phyloP scores from a whole-genome alignment of 192 early-diverging fungal species.

The Coemansia sp. region DNA sequence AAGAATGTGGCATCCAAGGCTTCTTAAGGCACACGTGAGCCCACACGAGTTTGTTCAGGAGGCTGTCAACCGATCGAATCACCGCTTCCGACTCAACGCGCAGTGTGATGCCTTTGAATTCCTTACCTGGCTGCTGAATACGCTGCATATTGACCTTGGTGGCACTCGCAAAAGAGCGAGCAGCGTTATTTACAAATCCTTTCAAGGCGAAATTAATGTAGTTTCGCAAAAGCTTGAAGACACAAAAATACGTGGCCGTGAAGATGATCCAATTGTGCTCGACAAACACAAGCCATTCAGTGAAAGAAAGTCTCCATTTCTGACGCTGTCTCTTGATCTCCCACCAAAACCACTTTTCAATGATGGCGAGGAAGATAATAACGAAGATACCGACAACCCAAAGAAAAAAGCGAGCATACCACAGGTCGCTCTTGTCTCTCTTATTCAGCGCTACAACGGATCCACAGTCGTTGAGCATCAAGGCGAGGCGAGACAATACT shows the following conservation, averaged over 20 bases:
- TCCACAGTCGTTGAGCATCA: slow-evolving; percentile 53
- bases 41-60: slow-evolving; percentile 97
- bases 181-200: slow-evolving; percentile 78
- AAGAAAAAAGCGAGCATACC: slow-evolving; percentile 63
- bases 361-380: slow-evolving; percentile 77
- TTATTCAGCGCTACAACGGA: slow-evolving; percentile 87
- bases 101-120: slow-evolving; percentile 88
- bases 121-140: slow-evolving; percentile 89
- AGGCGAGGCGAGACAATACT: slow-evolving; percentile 67
- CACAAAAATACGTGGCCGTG: slow-evolving; percentile 24
- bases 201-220: slow-evolving; percentile 83
- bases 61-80: slow-evolving; percentile 76
- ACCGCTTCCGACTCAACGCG: slow-evolving; percentile 73
- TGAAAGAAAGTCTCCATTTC: slow-evolving; percentile 62
- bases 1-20: slow-evolving; percentile 90
- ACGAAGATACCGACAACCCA: slow-evolving; percentile 68
- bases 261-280: slow-evolving; percentile 19
- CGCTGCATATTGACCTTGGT: slow-evolving; percentile 81
- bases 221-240: slow-evolving; percentile 65
- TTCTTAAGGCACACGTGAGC: slow-evolving; percentile 92
- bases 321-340: slow-evolving; percentile 85
- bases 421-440: slow-evolving; percentile 78
- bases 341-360: slow-evolving; percentile 90
- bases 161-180: slow-evolving; percentile 72
- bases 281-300: slow-evolving; percentile 25